A percentile compares a stretch with the other conserved stretches of the same genome.
Conservation (phyloP, 169 alveolate genomes). For the Plasmodium vivax region DNA sequence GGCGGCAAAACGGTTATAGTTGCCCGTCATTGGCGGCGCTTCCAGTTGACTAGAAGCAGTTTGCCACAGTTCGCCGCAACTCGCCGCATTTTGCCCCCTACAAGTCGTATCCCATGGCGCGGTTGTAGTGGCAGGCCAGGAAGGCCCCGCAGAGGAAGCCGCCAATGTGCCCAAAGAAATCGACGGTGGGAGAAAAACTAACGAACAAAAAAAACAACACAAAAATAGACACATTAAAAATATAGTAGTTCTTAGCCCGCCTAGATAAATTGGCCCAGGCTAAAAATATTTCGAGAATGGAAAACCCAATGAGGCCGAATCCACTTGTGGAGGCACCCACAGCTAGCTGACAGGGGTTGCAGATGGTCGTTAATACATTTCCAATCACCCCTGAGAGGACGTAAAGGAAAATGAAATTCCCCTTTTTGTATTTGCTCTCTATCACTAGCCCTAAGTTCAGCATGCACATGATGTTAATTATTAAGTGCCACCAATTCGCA, state of each 20-base stretch:
- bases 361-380: constrained; percentile 74
- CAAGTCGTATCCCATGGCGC: constrained; percentile 49
- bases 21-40: neutral
- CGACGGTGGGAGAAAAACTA: constrained; percentile 72
- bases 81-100: neutral
- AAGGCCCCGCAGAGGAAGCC: constrained; percentile 73
- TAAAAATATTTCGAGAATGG: constrained; percentile 74
- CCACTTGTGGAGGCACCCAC: constrained; percentile 80
- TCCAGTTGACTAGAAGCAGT: neutral
- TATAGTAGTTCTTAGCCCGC: constrained; percentile 56
- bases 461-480: constrained; percentile 58
- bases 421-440: constrained; percentile 52
- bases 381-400: constrained; percentile 70
- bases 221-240: constrained; percentile 53
- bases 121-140: constrained; percentile 62
- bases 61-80: no score
- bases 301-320: constrained; percentile 77
- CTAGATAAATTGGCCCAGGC: constrained; percentile 71
- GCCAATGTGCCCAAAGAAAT: constrained; percentile 71
- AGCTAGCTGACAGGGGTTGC: constrained; percentile 78
- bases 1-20: neutral
- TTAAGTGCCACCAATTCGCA: constrained; percentile 73
- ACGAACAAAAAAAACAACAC: constrained; percentile 58
- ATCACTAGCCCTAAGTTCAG: constrained; percentile 67
- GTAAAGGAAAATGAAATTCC: constrained; percentile 5